Conservation (phyloP, 257 asterid species). For the Striga asiatica region DNA sequence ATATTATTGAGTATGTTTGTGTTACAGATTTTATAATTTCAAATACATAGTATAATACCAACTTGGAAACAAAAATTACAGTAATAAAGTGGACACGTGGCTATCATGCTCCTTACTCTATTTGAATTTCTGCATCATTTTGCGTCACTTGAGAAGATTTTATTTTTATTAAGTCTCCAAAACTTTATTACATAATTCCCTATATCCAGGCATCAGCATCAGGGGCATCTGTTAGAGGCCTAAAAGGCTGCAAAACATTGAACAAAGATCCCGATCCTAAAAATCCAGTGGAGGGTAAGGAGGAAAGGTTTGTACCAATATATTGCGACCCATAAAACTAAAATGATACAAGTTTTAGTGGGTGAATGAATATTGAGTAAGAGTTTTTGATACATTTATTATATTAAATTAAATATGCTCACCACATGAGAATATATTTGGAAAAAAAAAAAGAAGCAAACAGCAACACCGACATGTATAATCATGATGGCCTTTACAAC, state of each 20-base stretch:
- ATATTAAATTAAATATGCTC: slow-evolving; percentile 4
- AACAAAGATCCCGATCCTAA: slow-evolving; percentile 95
- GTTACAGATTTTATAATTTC: not conserved
- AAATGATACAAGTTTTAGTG: not conserved
- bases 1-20: not conserved
- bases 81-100: not conserved
- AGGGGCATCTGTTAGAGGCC: slow-evolving; percentile 73
- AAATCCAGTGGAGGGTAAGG: slow-evolving; percentile 72
- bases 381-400: not conserved
- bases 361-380: not conserved
- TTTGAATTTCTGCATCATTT: not conserved
- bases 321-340: not conserved
- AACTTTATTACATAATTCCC: slow-evolving; percentile 1
- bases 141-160: not conserved
- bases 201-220: slow-evolving; percentile 63
- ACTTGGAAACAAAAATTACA: not conserved
- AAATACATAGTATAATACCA: not conserved
- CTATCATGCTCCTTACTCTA: not conserved
- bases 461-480: not conserved
- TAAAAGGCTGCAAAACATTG: slow-evolving; percentile 80
- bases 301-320: slow-evolving; percentile 59
- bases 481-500: not conserved
- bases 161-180: not conserved
- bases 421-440: not conserved
- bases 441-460: not conserved